Percentiles rank a stretch among this genome's conserved stretches.
phyloP scores from a whole-genome alignment of 2,329 filamentous ascomycete species.

The Colletotrichum falcatum region DNA sequence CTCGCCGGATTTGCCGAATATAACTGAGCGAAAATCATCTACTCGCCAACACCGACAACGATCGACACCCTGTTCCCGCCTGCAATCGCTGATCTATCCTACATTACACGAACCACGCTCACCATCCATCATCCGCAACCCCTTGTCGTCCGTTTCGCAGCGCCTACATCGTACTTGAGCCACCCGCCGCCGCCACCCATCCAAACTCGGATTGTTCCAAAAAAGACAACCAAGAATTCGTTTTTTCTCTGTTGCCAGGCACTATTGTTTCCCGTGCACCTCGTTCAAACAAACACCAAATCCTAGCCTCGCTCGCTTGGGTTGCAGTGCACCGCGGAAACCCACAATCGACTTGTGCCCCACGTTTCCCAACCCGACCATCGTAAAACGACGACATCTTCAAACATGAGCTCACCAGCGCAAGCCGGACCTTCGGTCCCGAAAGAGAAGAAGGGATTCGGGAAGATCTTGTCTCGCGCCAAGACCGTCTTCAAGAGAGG shows the following conservation, averaged over 20 bases:
- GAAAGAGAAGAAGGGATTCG: slow-evolving; percentile 60
- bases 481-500: slow-evolving; percentile 63
- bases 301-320: slow-evolving; percentile 16
- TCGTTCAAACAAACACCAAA: slow-evolving; percentile 1
- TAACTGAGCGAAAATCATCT: not conserved
- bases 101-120: slow-evolving; percentile 25
- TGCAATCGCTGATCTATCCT: slow-evolving; percentile 17
- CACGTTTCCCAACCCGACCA: slow-evolving; percentile 11
- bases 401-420: slow-evolving; percentile 58
- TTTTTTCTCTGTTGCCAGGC: not conserved
- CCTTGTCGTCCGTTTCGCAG: slow-evolving; percentile 2
- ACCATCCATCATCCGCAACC: not conserved
- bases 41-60: slow-evolving; percentile 24
- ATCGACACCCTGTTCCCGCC: slow-evolving; percentile 31
- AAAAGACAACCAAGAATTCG: not conserved
- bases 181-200: slow-evolving; percentile 24
- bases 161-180: slow-evolving; percentile 9
- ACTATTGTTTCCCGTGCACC: slow-evolving; percentile 2
- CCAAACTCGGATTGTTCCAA: not conserved
- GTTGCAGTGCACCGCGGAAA: slow-evolving; percentile 27
- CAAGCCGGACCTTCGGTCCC: slow-evolving; percentile 52
- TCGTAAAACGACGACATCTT: slow-evolving; percentile 2
- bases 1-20: slow-evolving; percentile 1
- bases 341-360: slow-evolving; percentile 17
- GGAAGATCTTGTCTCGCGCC: slow-evolving; percentile 61